Evolutionary conservation across 345 rosid genomes (phyloP), one percentile per base, ranked within the genome.

Genomic region (Acer negundo): DNA sequence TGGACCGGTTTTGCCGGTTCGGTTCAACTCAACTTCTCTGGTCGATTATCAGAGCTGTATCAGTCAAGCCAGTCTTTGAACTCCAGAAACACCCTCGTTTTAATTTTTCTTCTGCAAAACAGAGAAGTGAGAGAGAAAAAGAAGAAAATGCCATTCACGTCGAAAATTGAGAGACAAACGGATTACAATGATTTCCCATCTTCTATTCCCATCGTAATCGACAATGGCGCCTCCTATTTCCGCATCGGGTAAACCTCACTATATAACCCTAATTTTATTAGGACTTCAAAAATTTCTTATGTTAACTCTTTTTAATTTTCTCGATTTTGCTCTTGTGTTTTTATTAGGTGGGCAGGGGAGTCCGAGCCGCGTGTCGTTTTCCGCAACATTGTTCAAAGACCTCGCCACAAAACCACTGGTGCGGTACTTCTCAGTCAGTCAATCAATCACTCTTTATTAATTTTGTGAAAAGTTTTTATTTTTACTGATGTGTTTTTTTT

Each of bases 321-420:
- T 46, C 13, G 49, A 10, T 46, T 46, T 42, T 42, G 2, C 46
- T 10, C 49, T 47, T 67, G 7, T 13, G 20, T 63, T 67, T 66
- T 61, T 28, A 22, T 28, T 40, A 95, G 98, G 71, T 96, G 99
- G 99, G 99, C 99, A 1, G 99, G 97, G 79, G 99, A 96, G 91
- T 85, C 78, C 38, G 92, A 96, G 46, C 99, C 99, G 67, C 91
- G 99, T 53, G 87, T 96, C 82, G 73, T 96, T 76, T 96, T 94
- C 90, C 97, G 98, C 66, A 96, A 94, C 87, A 88, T 94, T 89
- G 94, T 96, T 71, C 99, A 96, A 80, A 88, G 99, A 74, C 98
- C 99, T 0, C 97, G 99, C 62, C 99, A 94, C 85, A 96, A 96
- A 84, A 80, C 89, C 74, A 93, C 96, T 24, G 99, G 98, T 92